phyloP scores from a whole-genome alignment of 768 basidiomycete genomes.

The Dentipellis fragilis region DNA sequence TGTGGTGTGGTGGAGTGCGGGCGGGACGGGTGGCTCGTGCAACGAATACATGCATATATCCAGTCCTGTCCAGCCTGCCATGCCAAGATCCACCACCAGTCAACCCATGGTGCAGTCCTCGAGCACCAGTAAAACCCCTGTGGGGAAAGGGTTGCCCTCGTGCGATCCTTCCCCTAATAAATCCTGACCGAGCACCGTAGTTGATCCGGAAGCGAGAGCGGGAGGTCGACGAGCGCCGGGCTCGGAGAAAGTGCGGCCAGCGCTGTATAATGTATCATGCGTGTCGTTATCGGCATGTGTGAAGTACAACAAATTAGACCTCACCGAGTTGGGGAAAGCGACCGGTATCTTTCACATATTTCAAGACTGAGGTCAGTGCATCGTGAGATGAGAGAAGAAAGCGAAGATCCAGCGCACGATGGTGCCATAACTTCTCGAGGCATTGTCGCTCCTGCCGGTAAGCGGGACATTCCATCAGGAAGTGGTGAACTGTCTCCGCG shows the following conservation, averaged over 20 bases:
- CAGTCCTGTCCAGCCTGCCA: too few species aligned
- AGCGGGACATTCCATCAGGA: neutral
- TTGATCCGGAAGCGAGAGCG: neutral
- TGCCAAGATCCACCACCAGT: too few species aligned
- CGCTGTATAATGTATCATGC: neutral
- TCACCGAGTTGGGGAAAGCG: neutral
- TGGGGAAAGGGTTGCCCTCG: neutral
- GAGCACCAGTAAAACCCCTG: neutral
- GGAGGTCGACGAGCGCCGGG: neutral
- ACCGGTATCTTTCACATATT: neutral
- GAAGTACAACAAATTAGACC: neutral
- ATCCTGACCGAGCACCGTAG: neutral
- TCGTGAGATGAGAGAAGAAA: neutral
- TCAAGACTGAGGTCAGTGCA: neutral
- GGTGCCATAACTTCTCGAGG: neutral
- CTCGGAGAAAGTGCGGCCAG: neutral
- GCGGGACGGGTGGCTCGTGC: too few species aligned
- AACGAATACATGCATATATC: too few species aligned
- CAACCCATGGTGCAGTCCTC: too few species aligned
- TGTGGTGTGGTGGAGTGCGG: too few species aligned
- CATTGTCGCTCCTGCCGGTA: neutral
- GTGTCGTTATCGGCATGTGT: neutral
- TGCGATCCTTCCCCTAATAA: neutral
- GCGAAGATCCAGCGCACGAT: neutral
- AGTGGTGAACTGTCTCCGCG: neutral